These are phyloP conservation scores for Rhodomyrtus psidioides DNA, from an alignment of 441 rosid species.

Conservation along the genomic window DNA sequence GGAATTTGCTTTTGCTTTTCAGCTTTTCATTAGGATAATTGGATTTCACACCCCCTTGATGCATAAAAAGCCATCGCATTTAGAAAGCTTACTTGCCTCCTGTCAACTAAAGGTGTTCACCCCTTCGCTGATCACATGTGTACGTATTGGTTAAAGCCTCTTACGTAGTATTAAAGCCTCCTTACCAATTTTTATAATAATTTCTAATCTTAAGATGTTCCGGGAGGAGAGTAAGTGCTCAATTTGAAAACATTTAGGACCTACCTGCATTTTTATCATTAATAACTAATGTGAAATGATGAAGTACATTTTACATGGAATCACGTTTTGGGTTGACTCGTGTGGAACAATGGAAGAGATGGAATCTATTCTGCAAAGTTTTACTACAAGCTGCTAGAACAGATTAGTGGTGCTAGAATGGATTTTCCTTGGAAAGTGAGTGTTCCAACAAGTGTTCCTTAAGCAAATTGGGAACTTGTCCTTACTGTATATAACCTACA, in stretches of 20 bases:
- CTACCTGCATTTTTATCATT: neutral
- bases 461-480: neutral
- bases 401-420: neutral
- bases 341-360: neutral
- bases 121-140: neutral
- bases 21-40: neutral
- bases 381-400: neutral
- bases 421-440: neutral
- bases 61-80: neutral
- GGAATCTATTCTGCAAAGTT: neutral
- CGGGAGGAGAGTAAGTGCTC: neutral
- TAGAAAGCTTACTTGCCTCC: neutral
- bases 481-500: neutral
- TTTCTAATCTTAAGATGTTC: neutral
- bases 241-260: neutral
- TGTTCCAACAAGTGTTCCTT: neutral
- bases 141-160: neutral
- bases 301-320: neutral
- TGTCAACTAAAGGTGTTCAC: neutral
- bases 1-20: neutral
- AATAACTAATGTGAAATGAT: neutral
- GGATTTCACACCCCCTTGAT: neutral
- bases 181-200: neutral
- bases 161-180: neutral
- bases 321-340: neutral